Conservation (phyloP, 306 rosid species). For the Ziziphus jujuba region DNA sequence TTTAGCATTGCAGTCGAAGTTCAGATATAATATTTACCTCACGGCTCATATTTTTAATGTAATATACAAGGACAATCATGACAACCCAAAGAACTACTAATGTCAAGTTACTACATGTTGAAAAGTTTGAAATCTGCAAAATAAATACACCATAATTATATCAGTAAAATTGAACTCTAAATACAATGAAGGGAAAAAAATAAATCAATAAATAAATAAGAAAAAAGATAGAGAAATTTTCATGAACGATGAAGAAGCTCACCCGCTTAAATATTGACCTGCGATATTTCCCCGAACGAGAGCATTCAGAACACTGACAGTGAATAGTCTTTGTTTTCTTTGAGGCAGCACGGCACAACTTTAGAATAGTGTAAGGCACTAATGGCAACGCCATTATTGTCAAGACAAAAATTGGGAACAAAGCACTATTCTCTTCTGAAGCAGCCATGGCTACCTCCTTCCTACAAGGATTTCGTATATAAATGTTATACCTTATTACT, state of each 20-base stretch:
- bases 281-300: constrained; percentile 81
- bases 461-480: constrained; percentile 19
- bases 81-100: constrained; percentile 78
- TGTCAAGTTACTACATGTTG: constrained; percentile 77
- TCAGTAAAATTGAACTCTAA: neutral
- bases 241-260: constrained; percentile 23
- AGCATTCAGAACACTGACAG: constrained; percentile 87
- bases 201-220: neutral
- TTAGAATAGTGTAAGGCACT: constrained; percentile 84
- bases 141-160: constrained; percentile 8
- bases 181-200: neutral
- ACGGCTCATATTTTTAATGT: constrained; percentile 74
- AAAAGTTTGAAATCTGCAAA: constrained; percentile 86
- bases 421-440: constrained; percentile 82
- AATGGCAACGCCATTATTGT: constrained; percentile 94
- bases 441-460: constrained; percentile 61
- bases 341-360: constrained; percentile 70
- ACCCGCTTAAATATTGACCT: constrained; percentile 85
- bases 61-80: constrained; percentile 81
- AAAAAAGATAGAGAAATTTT: neutral
- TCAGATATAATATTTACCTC: constrained; percentile 61
- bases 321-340: constrained; percentile 88
- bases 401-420: constrained; percentile 92
- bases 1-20: constrained; percentile 14
- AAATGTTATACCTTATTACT: constrained; percentile 24